These are phyloP conservation scores for Globisporangium mamillatum DNA, from an alignment of 352 stramenopile genomes.

Conservation along the genomic window DNA sequence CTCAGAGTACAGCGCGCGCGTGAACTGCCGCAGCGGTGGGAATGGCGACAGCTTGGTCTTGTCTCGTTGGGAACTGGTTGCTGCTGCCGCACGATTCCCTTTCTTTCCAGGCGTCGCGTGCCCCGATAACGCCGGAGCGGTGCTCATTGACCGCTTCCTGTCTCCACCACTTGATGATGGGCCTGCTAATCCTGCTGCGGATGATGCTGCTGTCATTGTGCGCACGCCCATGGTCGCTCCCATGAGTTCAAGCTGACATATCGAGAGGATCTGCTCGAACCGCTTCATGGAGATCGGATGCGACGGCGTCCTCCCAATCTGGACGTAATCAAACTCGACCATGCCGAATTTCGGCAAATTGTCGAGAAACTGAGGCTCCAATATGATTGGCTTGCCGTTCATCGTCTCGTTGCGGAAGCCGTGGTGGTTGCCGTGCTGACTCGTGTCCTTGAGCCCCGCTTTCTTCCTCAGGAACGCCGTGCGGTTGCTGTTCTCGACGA, in stretches of 20 bases:
- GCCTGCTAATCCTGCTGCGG: not conserved
- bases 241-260: conserved; percentile 60
- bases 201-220: not conserved
- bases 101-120: not conserved
- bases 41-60: conserved; percentile 22
- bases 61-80: not conserved
- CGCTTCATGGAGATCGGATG: conserved; percentile 56
- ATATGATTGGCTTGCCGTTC: conserved; percentile 52
- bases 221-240: conserved; percentile 30
- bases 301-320: conserved; percentile 36
- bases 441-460: conserved; percentile 61
- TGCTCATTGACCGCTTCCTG: conserved; percentile 4
- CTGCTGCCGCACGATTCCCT: not conserved
- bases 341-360: conserved; percentile 62
- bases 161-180: not conserved
- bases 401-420: conserved; percentile 77
- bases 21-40: conserved; percentile 40
- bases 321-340: conserved; percentile 77
- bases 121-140: not conserved
- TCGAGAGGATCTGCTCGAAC: conserved; percentile 60
- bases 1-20: conserved; percentile 41
- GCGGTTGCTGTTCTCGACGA: conserved; percentile 77
- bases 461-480: conserved; percentile 73
- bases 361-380: conserved; percentile 65
- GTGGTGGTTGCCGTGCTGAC: conserved; percentile 70